Conservation (phyloP, 805 yeast genomes). For the Yarrowia keelungensis region DNA sequence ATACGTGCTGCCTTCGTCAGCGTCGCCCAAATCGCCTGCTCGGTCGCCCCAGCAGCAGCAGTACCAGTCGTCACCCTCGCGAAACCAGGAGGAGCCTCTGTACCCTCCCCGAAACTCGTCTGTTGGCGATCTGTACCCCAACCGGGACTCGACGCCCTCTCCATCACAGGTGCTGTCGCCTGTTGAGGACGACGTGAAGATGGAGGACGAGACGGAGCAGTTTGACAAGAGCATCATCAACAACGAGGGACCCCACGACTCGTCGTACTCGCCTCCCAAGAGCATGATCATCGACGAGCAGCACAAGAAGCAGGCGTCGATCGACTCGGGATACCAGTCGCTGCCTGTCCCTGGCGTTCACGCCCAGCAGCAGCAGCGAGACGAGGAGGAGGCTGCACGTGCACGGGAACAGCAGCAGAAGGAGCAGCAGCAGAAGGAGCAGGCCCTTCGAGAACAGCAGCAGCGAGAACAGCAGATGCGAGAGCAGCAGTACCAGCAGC, state of each 20-base stretch:
- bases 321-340: conserved; percentile 11
- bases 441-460: conserved; percentile 41
- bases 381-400: conserved; percentile 12
- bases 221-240: conserved; percentile 8
- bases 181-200: conserved; percentile 28
- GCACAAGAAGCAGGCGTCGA: conserved; percentile 4
- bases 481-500: conserved; percentile 37
- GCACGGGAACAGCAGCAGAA: conserved; percentile 29
- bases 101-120: conserved; percentile 31
- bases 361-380: conserved; percentile 2
- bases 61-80: conserved; percentile 14
- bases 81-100: conserved; percentile 1
- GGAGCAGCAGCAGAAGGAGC: conserved; percentile 40
- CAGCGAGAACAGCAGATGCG: conserved; percentile 38
- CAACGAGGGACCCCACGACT: neutral
- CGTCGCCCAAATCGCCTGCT: conserved; percentile 19
- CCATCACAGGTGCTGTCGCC: conserved; percentile 29
- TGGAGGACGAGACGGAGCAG: conserved; percentile 11
- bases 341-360: conserved; percentile 7
- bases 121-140: conserved; percentile 9
- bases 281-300: conserved; percentile 34
- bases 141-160: conserved; percentile 19
- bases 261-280: conserved; percentile 27
- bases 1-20: neutral
- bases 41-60: conserved; percentile 26